Evolutionary conservation across 169 alveolate genomes (phyloP), one percentile per base, ranked within the genome.

Genomic region (Cryptosporidium parvum): DNA sequence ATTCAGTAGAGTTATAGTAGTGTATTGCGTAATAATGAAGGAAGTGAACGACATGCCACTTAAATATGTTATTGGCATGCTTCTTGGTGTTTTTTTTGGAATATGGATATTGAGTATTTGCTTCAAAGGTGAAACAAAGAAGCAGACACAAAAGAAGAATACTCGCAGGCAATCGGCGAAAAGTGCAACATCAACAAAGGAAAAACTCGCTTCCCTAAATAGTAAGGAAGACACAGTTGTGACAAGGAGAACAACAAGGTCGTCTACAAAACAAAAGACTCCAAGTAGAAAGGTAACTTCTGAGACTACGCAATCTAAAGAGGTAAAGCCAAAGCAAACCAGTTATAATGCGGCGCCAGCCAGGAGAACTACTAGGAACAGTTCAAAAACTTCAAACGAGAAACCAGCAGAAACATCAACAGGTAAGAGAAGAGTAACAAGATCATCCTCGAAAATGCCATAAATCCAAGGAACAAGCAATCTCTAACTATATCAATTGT

Each of bases 261-360:
- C 72, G 18, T 73, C 86, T 12, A 44, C 86, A 8, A 73, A 56
- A 62, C 37, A 45, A 31, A 73, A 23, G 37, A 56, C 86, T 52
- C 86, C 86, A 37, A 80, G 68, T 2, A 61, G 89, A 33, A 80
- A 80, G 65, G 37, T 14, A 23, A 80, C 89, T 61, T 12, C 75
- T 29, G 89, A 80, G 14, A 35, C n/a, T 8, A 14, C 69, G 0
- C 9, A 23, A 9, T 3, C 65, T 39, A 45, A 48, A n/a, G 65
- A 45, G 10, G 39, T 18, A 21, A 45, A 29, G 35, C 2, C 84
- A 18, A 23, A 39, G 45, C 35, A 18, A 29, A 3, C 39, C 3
- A 12, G 65, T 45, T n/a, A 39, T 45, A 35, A 29, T 23, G 21
- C 65, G 5, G 12, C 31, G 0, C n/a, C 67, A 39, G 23, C 35